Evolutionary conservation across 106 monocot species (phyloP).

Genomic region (Phalaenopsis aphrodite): DNA sequence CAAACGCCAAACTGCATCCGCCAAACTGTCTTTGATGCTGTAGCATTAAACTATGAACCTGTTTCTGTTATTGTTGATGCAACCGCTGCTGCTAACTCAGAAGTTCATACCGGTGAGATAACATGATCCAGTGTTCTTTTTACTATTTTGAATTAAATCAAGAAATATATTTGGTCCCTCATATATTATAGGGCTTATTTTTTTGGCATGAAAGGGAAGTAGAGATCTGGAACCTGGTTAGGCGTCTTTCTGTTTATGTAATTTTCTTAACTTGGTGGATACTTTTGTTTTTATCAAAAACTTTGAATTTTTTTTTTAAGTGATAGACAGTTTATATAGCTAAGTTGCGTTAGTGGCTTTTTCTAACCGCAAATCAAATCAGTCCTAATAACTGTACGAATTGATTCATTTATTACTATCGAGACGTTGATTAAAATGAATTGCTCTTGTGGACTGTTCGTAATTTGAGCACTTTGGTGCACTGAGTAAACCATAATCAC

Average conservation of each 20-base stretch:
- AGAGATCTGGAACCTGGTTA: neutral
- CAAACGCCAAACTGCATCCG: slow-evolving; percentile 99
- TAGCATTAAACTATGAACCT: slow-evolving; percentile 58
- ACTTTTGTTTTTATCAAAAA: too few relatives aligned
- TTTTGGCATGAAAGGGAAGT: neutral
- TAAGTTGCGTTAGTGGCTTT: too few relatives aligned
- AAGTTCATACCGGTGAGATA: slow-evolving; percentile 62
- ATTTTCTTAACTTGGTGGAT: too few relatives aligned
- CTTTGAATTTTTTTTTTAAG: too few relatives aligned
- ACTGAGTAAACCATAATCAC: too few relatives aligned
- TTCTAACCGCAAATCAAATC: too few relatives aligned
- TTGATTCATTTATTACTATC: too few relatives aligned
- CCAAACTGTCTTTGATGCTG: slow-evolving; percentile 91
- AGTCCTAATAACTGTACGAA: too few relatives aligned
- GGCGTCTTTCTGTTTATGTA: neutral
- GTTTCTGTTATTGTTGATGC: slow-evolving; percentile 85
- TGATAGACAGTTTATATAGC: too few relatives aligned
- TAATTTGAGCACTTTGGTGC: too few relatives aligned
- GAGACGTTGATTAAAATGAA: too few relatives aligned
- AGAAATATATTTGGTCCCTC: neutral
- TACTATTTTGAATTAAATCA: neutral
- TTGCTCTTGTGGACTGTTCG: too few relatives aligned
- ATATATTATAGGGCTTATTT: neutral
- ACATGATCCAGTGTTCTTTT: neutral
- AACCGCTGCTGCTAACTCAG: slow-evolving; percentile 86